Percentiles rank a stretch among this genome's conserved stretches.
Evolutionary conservation across 1,284 basidiomycete genomes (phyloP).

Genomic region (Boletellus deceptivus): DNA sequence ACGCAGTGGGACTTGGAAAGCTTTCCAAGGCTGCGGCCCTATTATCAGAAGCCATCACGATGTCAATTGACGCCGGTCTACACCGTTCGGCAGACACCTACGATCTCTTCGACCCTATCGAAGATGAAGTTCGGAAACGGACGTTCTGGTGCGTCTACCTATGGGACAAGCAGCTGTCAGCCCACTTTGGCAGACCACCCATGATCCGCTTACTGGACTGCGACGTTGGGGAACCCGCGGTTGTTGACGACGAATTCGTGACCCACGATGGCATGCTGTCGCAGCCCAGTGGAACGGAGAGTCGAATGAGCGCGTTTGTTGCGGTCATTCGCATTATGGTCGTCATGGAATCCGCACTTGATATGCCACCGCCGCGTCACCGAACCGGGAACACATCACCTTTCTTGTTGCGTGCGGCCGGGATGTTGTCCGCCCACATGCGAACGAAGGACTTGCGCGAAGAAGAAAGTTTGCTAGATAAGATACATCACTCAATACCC

Average conservation of each 20-base stretch:
- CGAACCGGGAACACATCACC: slow-evolving; percentile 50
- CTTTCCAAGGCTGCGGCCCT: slow-evolving; percentile 84
- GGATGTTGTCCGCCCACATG: slow-evolving; percentile 52
- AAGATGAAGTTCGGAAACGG: slow-evolving; percentile 84
- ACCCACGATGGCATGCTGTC: slow-evolving; percentile 66
- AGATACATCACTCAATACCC: slow-evolving; percentile 70
- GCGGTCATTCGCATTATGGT: slow-evolving; percentile 74
- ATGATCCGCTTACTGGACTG: slow-evolving; percentile 83
- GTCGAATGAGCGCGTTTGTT: slow-evolving; percentile 79
- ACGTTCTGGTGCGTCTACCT: slow-evolving; percentile 94
- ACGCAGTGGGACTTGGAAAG: slow-evolving; percentile 83
- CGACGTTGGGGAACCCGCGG: slow-evolving; percentile 78
- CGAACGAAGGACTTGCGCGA: slow-evolving; percentile 68
- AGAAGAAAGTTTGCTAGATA: slow-evolving; percentile 78
- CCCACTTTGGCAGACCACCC: slow-evolving; percentile 84
- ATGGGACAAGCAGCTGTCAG: slow-evolving; percentile 86
- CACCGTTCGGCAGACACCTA: slow-evolving; percentile 87
- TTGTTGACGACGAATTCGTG: slow-evolving; percentile 88
- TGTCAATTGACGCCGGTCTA: slow-evolving; percentile 82
- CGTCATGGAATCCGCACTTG: slow-evolving; percentile 77
- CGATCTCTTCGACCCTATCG: slow-evolving; percentile 83
- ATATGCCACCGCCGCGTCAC: slow-evolving; percentile 65
- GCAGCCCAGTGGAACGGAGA: slow-evolving; percentile 68
- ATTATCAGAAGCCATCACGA: slow-evolving; percentile 79
- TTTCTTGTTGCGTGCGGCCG: slow-evolving; percentile 60